Evolutionary conservation across 768 basidiomycete genomes (phyloP), one percentile per base, ranked within the genome.

Genomic region (Clitopilus hobsonii): DNA sequence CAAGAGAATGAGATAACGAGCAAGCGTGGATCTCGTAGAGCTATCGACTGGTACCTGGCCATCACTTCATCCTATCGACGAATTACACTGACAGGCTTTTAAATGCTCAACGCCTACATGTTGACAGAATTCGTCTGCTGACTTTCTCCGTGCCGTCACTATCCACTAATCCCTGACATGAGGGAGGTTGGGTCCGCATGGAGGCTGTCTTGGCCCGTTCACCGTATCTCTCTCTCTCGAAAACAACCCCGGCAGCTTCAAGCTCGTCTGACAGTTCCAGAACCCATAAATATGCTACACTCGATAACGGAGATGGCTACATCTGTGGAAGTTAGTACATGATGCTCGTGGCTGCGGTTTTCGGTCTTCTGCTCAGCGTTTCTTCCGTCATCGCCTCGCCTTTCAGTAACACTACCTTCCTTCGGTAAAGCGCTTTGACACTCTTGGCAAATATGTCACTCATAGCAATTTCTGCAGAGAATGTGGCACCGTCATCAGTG

Each of bases 401-500:
- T 36, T 13, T 41, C 16, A 36, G 20, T 23, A 18, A 16, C 18
- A 45, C 41, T 10, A 20, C n/a, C 10, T 16, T 16, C 2, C 41
- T 16, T 20, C 41, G 41, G 41, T 45, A 45, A 18, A 20, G 10
- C 32, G 10, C 14, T 3, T 45, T 3, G 11, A 16, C 30, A 32
- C 30, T 7, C 16, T 16, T 7, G n/a, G n/a, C n/a, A n/a, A 45
- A 2, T 2, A 18, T 36, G 32, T 4, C n/a, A 20, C 2, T 5
- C 11, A 5, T 3, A 45, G 18, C 11, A 8, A 16, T 18, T 18
- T 18, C 22, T 16, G 18, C 26, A 56, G 60, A n/a, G 55, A 48
- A 29, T 62, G 61, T 50, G 58, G 58, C 27, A 58, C 61, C 6
- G 36, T 13, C 20, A 48, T 54, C 27, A 56, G 51, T 25, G 54